These are phyloP conservation scores for Rhodomyrtus psidioides DNA, from an alignment of 441 rosid genomes.

Conservation along the genomic window DNA sequence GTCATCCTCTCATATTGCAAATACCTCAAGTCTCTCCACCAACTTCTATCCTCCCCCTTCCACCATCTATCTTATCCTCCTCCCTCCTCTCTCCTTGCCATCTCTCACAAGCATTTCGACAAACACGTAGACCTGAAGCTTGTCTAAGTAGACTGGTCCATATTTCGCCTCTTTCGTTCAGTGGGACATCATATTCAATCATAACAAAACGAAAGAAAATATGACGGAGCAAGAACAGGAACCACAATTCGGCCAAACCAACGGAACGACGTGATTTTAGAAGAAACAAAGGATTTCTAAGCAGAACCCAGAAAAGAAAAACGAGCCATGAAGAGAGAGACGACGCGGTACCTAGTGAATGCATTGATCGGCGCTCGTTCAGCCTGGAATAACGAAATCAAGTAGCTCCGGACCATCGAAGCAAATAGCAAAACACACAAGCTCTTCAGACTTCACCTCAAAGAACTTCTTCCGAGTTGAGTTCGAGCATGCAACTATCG, in stretches of 20 bases:
- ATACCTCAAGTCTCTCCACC: neutral
- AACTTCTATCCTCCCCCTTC: neutral
- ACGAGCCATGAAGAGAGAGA: neutral
- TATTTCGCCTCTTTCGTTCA: neutral
- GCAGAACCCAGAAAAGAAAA: neutral
- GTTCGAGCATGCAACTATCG: neutral
- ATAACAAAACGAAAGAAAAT: neutral
- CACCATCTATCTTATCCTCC: neutral
- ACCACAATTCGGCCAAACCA: neutral
- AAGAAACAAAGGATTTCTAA: neutral
- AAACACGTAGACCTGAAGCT: neutral
- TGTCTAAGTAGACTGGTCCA: neutral
- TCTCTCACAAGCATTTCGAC: neutral
- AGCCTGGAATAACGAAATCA: neutral
- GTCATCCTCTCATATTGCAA: neutral
- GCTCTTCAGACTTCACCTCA: neutral
- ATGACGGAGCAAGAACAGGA: neutral
- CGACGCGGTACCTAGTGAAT: neutral
- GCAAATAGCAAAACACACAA: neutral
- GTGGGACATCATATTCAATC: neutral
- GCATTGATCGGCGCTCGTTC: neutral
- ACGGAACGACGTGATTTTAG: neutral
- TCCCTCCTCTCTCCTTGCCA: neutral
- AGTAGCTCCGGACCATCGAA: neutral
- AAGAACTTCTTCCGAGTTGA: neutral